These are phyloP conservation scores for Quercus engelmannii DNA, from an alignment of 306 rosid genomes.

Conservation along the genomic window DNA sequence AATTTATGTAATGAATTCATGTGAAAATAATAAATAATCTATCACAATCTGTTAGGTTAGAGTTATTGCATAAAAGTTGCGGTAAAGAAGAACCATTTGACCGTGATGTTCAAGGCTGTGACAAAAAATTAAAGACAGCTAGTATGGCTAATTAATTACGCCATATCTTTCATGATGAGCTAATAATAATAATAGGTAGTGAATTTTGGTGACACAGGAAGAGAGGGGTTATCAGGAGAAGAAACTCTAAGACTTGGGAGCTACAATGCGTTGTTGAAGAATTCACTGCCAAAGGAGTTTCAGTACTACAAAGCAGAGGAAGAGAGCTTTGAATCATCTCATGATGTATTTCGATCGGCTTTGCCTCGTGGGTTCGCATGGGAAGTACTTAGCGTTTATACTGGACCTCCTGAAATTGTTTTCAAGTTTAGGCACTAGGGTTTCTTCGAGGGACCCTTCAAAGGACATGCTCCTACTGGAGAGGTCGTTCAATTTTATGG, in stretches of 20 bases:
- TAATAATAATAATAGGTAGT: neutral
- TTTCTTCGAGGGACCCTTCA: conserved; percentile 72
- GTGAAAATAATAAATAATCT: too few species aligned
- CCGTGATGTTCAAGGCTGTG: too few species aligned
- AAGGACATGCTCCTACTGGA: conserved; percentile 60
- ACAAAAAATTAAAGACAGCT: too few species aligned
- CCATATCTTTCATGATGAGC: too few species aligned
- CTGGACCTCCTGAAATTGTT: conserved; percentile 66
- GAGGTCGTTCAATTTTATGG: conserved; percentile 60
- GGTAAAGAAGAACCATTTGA: too few species aligned
- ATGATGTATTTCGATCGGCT: conserved; percentile 52
- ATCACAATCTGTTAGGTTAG: too few species aligned
- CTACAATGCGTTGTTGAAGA: conserved; percentile 54
- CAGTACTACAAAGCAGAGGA: conserved; percentile 54
- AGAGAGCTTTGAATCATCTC: conserved; percentile 73
- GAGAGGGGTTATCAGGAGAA: conserved; percentile 60
- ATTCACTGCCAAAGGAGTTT: conserved; percentile 44
- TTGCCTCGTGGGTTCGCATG: conserved; percentile 85
- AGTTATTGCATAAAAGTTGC: too few species aligned
- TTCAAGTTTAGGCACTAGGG: conserved; percentile 90
- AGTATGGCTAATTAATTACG: too few species aligned
- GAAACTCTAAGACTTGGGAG: conserved; percentile 56
- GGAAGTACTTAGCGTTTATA: conserved; percentile 66
- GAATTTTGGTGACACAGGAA: conserved; percentile 27
- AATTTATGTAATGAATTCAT: too few species aligned